phyloP scores from a whole-genome alignment of 2,329 filamentous ascomycete genomes.

The Colletotrichum sp. region DNA sequence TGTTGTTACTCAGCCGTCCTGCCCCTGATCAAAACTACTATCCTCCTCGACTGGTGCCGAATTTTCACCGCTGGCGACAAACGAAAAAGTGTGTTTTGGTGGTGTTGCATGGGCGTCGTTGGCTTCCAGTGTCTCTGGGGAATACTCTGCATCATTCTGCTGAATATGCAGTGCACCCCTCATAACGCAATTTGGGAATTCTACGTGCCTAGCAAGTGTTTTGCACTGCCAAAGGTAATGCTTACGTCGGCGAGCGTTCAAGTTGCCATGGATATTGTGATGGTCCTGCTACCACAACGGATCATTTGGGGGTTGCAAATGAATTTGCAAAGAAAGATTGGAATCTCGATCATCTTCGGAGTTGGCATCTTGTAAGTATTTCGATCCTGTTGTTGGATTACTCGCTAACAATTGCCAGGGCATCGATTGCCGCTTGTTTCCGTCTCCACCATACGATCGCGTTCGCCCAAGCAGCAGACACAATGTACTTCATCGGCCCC shows the following conservation, averaged over 20 bases:
- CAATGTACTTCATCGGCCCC: slow-evolving; percentile 40
- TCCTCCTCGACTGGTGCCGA: slow-evolving; percentile 18
- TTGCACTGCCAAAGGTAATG: slow-evolving; percentile 22
- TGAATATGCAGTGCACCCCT: slow-evolving; percentile 29
- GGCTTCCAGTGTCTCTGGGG: slow-evolving; percentile 24
- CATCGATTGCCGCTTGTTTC: slow-evolving; percentile 35
- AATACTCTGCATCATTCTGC: slow-evolving; percentile 21
- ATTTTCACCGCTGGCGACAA: slow-evolving; percentile 18
- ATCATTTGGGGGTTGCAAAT: slow-evolving; percentile 35
- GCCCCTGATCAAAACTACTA: slow-evolving; percentile 12
- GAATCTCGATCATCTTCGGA: slow-evolving; percentile 35
- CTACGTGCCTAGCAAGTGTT: slow-evolving; percentile 26
- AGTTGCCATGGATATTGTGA: slow-evolving; percentile 28
- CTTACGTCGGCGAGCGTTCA: slow-evolving; percentile 26
- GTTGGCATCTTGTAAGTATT: slow-evolving; percentile 30
- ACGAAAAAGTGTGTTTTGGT: slow-evolving; percentile 24
- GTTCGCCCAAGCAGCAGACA: slow-evolving; percentile 31
- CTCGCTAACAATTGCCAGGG: not conserved
- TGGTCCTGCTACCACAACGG: slow-evolving; percentile 33
- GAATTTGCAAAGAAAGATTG: slow-evolving; percentile 32
- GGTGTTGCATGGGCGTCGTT: slow-evolving; percentile 24
- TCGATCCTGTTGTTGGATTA: not conserved
- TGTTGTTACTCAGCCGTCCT: not conserved
- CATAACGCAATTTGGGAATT: slow-evolving; percentile 30
- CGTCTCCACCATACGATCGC: slow-evolving; percentile 37